Percentiles rank a stretch among this genome's conserved stretches.
Evolutionary conservation across 306 rosid genomes (phyloP).

Genomic region (Vigna angularis): DNA sequence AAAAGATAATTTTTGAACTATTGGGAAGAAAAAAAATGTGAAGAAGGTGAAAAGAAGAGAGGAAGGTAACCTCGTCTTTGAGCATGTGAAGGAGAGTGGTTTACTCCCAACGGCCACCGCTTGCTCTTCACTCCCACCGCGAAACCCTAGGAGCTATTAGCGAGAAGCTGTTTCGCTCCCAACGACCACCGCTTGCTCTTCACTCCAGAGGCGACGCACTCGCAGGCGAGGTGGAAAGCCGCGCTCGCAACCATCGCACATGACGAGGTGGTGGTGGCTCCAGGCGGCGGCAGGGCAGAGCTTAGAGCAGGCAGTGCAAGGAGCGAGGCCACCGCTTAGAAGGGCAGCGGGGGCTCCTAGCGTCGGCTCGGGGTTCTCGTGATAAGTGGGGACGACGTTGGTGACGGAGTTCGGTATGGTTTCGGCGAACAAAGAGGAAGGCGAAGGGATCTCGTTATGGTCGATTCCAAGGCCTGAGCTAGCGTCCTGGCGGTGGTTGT

Average conservation of each 20-base stretch:
- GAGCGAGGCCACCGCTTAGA: slow-evolving; percentile 40
- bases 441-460: slow-evolving; percentile 98
- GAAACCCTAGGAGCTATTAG: no score
- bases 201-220: slow-evolving; percentile 70
- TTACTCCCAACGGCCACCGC: no score
- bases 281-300: slow-evolving; percentile 59
- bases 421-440: slow-evolving; percentile 63
- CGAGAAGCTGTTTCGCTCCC: slow-evolving; percentile 86
- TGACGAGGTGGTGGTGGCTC: slow-evolving; percentile 43
- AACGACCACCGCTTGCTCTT: slow-evolving; percentile 95
- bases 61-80: slow-evolving; percentile 68
- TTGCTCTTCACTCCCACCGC: no score
- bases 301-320: slow-evolving; percentile 64
- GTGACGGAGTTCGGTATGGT: slow-evolving; percentile 74
- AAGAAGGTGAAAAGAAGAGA: background rate
- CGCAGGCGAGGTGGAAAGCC: slow-evolving; percentile 75
- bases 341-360: slow-evolving; percentile 71
- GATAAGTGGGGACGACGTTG: slow-evolving; percentile 80
- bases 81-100: slow-evolving; percentile 55
- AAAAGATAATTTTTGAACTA: background rate
- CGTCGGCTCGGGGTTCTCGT: slow-evolving; percentile 83
- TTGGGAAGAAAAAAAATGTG: background rate
- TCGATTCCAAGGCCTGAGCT: slow-evolving; percentile 78
- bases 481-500: slow-evolving; percentile 49
- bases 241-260: slow-evolving; percentile 39